Evolutionary conservation across 495 filamentous ascomycete genomes (phyloP).

Genomic region (Xylaria flabelliformis): DNA sequence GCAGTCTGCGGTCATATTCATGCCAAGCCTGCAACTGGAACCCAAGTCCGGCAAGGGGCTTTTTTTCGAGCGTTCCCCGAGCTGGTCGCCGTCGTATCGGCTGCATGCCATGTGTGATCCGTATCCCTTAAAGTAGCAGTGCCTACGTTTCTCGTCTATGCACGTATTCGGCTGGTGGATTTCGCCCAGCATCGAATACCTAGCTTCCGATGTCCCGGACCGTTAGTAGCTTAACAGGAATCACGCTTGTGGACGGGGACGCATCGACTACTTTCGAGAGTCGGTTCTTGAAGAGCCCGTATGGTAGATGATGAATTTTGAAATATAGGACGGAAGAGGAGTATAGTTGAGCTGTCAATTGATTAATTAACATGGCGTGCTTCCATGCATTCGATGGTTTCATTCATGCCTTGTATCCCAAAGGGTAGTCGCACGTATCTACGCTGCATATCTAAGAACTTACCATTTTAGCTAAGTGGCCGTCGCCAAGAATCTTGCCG

Average conservation of each 20-base stretch:
- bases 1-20: not conserved
- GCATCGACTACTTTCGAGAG: not conserved
- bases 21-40: conserved; percentile 17
- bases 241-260: not conserved
- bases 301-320: not conserved
- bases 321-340: not conserved
- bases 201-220: not conserved
- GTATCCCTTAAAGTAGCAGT: not conserved
- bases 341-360: not conserved
- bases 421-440: not conserved
- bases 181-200: not conserved
- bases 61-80: conserved; percentile 4
- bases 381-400: not conserved
- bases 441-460: not conserved
- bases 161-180: not conserved
- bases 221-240: not conserved
- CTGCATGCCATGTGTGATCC: not conserved
- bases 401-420: not conserved
- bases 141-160: conserved; percentile 4
- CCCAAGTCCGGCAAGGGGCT: conserved; percentile 12
- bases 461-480: conserved; percentile 8
- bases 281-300: not conserved
- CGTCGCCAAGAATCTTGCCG: conserved; percentile 16
- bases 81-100: conserved; percentile 10
- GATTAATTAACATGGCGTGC: not conserved